Evolutionary conservation across 2,329 filamentous ascomycete species (phyloP), one percentile per base, ranked within the genome.

Genomic region (Rhynchosporium graminicola): DNA sequence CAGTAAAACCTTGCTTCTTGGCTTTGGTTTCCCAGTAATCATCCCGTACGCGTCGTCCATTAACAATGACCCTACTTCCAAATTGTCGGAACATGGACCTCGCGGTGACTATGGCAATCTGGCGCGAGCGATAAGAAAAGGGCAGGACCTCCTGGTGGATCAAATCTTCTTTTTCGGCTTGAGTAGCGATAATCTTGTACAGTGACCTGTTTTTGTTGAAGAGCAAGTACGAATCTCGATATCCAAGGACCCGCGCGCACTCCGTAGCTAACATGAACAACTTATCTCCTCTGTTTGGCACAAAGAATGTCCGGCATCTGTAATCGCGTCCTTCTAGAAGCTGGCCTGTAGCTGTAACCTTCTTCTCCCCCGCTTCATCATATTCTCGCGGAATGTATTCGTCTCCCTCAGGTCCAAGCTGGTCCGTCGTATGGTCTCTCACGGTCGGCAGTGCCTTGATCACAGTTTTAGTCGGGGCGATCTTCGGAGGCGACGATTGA

Each of bases 21-120:
- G 95, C 95, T 77, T 98, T 98, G 73, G 89, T 91, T 77, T 98
- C 95, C 95, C 95, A 99, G 77, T 99, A 99, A 75, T 99, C 95
- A 77, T 99, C 95, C 56, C 95, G 88, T 47, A 99, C 95, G 62
- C 95, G 84, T 66, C 94, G 85, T 40, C 95, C 95, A 72, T 93
- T 91, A 42, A 90, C 87, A 67, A 99, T 95, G 58, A 99, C 89
- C 66, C 95, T 86, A 76, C 93, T 97, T 55, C 95, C 95, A 76
- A 99, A 99, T 76, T 99, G 95, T 48, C 95, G 88, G 77, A 98
- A 99, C 95, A 99, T 99, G 70, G 94, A 98, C 67, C 92, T 87
- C 36, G 95, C 95, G 0, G 95, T 98, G 48, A 99, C 95, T 66
- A 99, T 97, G 57, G 95, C 95, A 70, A 99, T 99, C 77, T 99